phyloP scores from a whole-genome alignment of 257 asterid genomes.

The Lycium barbarum region DNA sequence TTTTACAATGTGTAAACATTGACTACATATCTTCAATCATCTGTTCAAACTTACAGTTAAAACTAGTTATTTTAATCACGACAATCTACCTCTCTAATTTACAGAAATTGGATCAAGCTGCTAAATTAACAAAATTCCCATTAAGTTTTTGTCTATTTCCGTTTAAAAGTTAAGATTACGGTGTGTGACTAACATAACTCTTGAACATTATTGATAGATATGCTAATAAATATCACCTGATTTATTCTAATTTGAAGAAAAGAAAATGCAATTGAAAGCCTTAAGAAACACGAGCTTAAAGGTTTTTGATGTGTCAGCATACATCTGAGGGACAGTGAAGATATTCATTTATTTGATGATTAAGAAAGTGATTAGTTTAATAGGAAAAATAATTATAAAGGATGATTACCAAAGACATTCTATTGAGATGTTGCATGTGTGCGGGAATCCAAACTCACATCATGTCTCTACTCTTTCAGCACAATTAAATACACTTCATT shows the following conservation, averaged over 20 bases:
- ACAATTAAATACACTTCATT: slow-evolving; percentile 37
- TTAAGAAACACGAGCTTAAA: not conserved
- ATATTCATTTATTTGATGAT: slow-evolving; percentile 12
- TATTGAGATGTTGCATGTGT: slow-evolving; percentile 51
- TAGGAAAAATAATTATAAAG: not conserved
- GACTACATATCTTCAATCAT: not conserved
- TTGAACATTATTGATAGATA: not conserved
- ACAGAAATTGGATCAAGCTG: not conserved
- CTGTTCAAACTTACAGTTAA: not conserved
- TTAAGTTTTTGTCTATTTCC: not conserved
- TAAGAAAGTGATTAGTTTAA: not conserved
- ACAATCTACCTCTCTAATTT: too few species aligned
- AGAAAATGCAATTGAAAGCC: not conserved
- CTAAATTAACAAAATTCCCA: not conserved
- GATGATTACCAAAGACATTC: slow-evolving; percentile 48
- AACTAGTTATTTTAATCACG: not conserved
- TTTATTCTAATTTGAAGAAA: not conserved
- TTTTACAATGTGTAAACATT: not conserved
- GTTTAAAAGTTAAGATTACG: too few species aligned
- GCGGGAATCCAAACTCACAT: slow-evolving; percentile 51
- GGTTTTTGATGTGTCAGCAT: not conserved
- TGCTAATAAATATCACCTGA: not conserved
- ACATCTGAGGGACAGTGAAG: slow-evolving; percentile 4
- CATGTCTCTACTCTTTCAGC: slow-evolving; percentile 58
- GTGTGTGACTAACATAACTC: not conserved